Evolutionary conservation across 2,329 filamentous ascomycete genomes (phyloP), one percentile per base, ranked within the genome.

Genomic region (Chlorencoelia australis): DNA sequence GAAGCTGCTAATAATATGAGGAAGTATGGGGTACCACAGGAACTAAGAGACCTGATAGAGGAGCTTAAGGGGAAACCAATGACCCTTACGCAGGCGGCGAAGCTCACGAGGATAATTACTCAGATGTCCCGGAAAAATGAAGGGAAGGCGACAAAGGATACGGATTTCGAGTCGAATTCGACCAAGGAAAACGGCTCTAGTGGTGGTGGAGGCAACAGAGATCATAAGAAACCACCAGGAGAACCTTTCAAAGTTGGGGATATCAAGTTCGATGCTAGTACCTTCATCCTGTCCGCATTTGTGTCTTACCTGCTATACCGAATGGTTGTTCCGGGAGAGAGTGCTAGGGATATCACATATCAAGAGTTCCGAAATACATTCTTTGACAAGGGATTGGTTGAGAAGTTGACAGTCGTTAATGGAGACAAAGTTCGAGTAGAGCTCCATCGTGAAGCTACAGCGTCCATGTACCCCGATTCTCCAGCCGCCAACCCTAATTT

Each of bases 341-440:
- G 68, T 44, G 68, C 65, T 37, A 69, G 77, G 53, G 89, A 98
- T 57, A 95, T 98, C 41, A 96, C 91, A 37, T 98, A 87, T 85
- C 88, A 98, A 63, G 91, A 98, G 63, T 85, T 98, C 64, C 72
- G 84, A 45, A 88, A 77, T 50, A 91, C 86, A 20, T 96, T 94
- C 68, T 69, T 98, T 42, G 87, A 95, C 63, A 95, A 94, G 68
- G 91, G 91, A 6, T 71, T 98, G 16, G 88, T 98, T 14, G 84
- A 95, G 64, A 95, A 88, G 66, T 71, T 98, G 49, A 79, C 79
- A 13, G 79, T 94, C 21, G 73, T 94, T 34, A 78, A 87, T 50
- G 74, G 79, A 45, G 78, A 75, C 51, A 75, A 74, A 43, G 91
- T 96, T 30, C 75, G 82, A 37, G 84, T 95, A 20, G 75, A 85